Base-by-base conservation (phyloP, 345 rosid species). In the Syzygium aromaticum region DNA sequence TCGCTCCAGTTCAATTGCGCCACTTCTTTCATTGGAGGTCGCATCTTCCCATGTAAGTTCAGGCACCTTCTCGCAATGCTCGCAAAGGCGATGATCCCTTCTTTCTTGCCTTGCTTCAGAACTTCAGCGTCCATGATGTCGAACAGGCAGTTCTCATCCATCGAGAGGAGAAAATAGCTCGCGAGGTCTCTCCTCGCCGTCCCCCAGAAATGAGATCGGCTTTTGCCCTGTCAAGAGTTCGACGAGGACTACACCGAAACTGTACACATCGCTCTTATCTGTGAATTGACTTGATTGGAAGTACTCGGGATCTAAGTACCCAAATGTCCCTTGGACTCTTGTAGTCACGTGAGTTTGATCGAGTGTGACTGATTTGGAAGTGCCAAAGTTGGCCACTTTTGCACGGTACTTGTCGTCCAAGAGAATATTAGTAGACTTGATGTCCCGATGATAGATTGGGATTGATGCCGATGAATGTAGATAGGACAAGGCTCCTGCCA, bases 21-120 rank as follows among this genome's bases (percentile, higher is more conserved):
- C 13, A 88, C 86, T 61, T 89, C 90, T 77, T 85, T 84, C 88
- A 86, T 89, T 3, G 78, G 17, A 15, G 88, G 88, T 46, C 78
- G 85, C 11, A 2, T 87, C 73, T 84, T 77, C n/a, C 88, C 85
- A 54, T 82, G 80, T 27, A 87, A 77, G 27, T 77, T 30, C 52
- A 87, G 30, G 77, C 88, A 87, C 17, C 78, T 38, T 87, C 52
- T 52, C 30, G 90, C 88, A 63, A 89, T 54, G 27, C 54, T 84
- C 3, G 85, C 86, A 49, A 67, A 30, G 25, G 61, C 57, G n/a
- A 9, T 6, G 23, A 67, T 84, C n/a, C 56, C 86, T 53, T 88
- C 87, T 63, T 52, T 25, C n/a, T 51, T 23, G 53, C 84, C 89
- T 38, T 86, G 85, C 77, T 19, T 52, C 23, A 80, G 27, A 49